Conservation (phyloP, 2,329 filamentous ascomycete genomes). For the Ceratocystis lukuohia region DNA sequence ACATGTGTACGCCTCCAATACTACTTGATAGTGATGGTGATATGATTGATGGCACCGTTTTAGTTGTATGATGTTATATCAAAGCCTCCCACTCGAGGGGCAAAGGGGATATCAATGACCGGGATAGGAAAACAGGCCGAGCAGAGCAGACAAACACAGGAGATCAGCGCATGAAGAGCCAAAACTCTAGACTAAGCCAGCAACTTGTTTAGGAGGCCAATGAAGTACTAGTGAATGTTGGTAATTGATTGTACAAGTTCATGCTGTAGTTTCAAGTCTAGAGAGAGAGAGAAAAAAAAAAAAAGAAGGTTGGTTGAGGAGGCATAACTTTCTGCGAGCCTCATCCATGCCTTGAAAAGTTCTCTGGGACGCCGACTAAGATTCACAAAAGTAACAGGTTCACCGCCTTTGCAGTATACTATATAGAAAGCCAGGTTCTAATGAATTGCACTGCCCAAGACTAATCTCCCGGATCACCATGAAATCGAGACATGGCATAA, state of each 20-base stretch:
- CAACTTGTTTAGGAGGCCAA: too few relatives aligned
- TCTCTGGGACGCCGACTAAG: neutral
- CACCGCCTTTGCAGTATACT: neutral
- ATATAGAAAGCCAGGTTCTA: neutral
- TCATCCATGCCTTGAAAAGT: slow-evolving; percentile 3
- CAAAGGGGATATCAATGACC: neutral
- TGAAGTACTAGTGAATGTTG: neutral
- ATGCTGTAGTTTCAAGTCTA: neutral
- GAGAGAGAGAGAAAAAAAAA: too few relatives aligned
- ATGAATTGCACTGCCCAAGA: neutral
- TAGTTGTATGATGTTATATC: neutral
- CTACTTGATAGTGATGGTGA: neutral
- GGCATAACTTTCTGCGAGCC: neutral
- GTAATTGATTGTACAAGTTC: neutral
- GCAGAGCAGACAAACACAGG: neutral
- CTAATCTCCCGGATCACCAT: neutral
- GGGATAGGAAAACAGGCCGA: neutral
- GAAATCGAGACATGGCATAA: neutral
- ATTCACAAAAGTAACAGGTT: neutral
- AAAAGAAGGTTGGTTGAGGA: slow-evolving; percentile 1
- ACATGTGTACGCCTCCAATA: neutral
- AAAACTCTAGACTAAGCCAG: neutral
- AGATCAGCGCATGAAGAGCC: neutral
- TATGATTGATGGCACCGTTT: neutral
- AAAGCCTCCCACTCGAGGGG: neutral